Conservation (phyloP, 305 asterid species). For the Plantago coronopus region DNA sequence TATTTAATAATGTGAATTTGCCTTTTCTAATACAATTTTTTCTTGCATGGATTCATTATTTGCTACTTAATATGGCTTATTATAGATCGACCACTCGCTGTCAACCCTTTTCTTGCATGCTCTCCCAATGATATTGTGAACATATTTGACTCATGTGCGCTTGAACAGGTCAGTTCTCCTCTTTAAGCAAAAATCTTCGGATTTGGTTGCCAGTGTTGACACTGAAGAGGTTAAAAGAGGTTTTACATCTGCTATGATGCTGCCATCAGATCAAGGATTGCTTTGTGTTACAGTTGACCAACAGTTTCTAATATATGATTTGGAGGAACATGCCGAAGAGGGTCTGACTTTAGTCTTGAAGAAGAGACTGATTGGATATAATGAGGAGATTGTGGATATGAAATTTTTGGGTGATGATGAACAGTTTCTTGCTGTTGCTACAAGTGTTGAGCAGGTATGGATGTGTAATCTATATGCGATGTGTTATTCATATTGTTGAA, state of each 20-base stretch:
- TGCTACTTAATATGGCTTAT: too few relatives aligned
- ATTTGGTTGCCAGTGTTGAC: slow-evolving; percentile 60
- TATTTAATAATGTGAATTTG: background rate
- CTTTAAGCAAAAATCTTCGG: slow-evolving; percentile 84
- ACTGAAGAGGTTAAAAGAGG: slow-evolving; percentile 76
- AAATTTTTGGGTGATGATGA: slow-evolving; percentile 92
- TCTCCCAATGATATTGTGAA: background rate
- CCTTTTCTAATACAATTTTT: background rate
- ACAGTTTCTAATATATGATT: slow-evolving; percentile 81
- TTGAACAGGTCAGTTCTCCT: slow-evolving; percentile 67
- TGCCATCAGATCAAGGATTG: slow-evolving; percentile 69
- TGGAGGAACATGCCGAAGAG: slow-evolving; percentile 43
- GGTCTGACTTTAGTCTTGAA: slow-evolving; percentile 47
- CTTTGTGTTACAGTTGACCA: slow-evolving; percentile 93
- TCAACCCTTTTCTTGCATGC: slow-evolving; percentile 1
- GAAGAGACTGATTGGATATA: slow-evolving; percentile 87
- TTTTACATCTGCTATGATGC: slow-evolving; percentile 74
- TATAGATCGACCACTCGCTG: too few relatives aligned
- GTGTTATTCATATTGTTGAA: background rate
- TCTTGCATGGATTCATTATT: too few relatives aligned
- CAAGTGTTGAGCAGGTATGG: slow-evolving; percentile 84
- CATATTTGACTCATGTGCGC: background rate
- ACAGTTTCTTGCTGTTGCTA: slow-evolving; percentile 84
- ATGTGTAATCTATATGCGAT: background rate
- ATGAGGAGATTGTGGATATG: slow-evolving; percentile 95